phyloP scores from a whole-genome alignment of 2,329 filamentous ascomycete species.

The Epichloe sylvatica region DNA sequence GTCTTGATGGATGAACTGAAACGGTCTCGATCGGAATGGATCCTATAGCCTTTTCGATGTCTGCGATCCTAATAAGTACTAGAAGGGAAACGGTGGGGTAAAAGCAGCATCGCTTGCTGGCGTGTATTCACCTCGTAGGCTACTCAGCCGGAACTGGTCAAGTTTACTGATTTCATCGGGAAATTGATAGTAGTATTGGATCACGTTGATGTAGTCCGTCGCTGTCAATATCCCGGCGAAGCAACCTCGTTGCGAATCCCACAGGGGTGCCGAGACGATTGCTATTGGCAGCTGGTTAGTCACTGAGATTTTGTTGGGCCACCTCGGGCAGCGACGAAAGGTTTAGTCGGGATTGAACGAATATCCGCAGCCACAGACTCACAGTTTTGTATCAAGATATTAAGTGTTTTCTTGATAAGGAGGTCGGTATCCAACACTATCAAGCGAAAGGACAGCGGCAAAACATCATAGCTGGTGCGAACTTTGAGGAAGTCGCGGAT shows the following conservation, averaged over 20 bases:
- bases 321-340: neutral
- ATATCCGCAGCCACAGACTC: constrained; percentile 11
- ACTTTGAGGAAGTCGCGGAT: constrained; percentile 94
- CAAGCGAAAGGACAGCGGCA: constrained; percentile 88
- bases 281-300: constrained; percentile 34
- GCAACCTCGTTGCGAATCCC: constrained; percentile 85
- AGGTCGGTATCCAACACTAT: constrained; percentile 92
- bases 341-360: neutral
- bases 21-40: constrained; percentile 86
- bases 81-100: neutral
- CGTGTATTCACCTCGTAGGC: constrained; percentile 58
- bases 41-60: constrained; percentile 88
- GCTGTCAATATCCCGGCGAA: constrained; percentile 92
- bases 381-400: constrained; percentile 94
- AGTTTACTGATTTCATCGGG: constrained; percentile 80
- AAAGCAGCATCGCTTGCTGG: neutral
- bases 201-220: constrained; percentile 96
- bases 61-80: constrained; percentile 31
- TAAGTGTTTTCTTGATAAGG: constrained; percentile 91
- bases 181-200: constrained; percentile 98
- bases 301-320: too few species aligned
- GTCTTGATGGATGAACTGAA: constrained; percentile 81
- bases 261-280: constrained; percentile 92
- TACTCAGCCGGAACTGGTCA: constrained; percentile 86
- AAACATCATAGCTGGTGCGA: constrained; percentile 92